Evolutionary conservation across 768 basidiomycete genomes (phyloP), one percentile per base, ranked within the genome.

Genomic region (Macrolepiota dolichaula): DNA sequence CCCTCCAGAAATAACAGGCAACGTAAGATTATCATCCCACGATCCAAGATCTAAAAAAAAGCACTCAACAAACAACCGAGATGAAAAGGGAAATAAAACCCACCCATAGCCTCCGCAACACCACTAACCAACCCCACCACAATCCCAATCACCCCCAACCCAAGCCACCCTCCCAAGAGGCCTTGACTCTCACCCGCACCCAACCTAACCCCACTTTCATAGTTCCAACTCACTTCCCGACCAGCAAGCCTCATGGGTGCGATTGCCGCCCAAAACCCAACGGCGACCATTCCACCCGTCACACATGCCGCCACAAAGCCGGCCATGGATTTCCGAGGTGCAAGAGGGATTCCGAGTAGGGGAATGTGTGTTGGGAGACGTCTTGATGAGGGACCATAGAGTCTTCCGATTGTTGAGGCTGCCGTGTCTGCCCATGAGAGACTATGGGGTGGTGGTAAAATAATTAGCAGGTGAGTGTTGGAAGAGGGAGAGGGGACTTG

Each of bases 371-470:
- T 24, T 11, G 79, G 80, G n/a, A 81, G 72, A 44, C 72, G 74
- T 47, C 85, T 82, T 0, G 93, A 92, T 50, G 76, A 74, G n/a
- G 77, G 76, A 42, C 93, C 92, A 71, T 84, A 93, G 36, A 93
- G 77, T n/a, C 95, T 86, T 47, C 95, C 95, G 64, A 96, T 78
- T 12, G 92, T 96, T 10, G 95, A 96, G 4, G 95, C 95, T 17
- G 94, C 87, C 1, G 95, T 96, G 72, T 97, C 95, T 0, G 93
- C 94, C 95, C 95, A 97, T 35, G 94, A 94, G 51, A 97, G 85
- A 63, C 94, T 96, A 42, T 44, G n/a, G 2, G 24, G 10, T 17
- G 5, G 13, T 11, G 11, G 5, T 2, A 22, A 19, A 57, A 10
- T 4, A 22, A 40, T 9, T 7, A 24, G 63, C 58, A 50, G 46